Percentiles rank a stretch among this genome's conserved stretches.
phyloP scores from a whole-genome alignment of 2,329 filamentous ascomycete species.

The Epicoccum nigrum region DNA sequence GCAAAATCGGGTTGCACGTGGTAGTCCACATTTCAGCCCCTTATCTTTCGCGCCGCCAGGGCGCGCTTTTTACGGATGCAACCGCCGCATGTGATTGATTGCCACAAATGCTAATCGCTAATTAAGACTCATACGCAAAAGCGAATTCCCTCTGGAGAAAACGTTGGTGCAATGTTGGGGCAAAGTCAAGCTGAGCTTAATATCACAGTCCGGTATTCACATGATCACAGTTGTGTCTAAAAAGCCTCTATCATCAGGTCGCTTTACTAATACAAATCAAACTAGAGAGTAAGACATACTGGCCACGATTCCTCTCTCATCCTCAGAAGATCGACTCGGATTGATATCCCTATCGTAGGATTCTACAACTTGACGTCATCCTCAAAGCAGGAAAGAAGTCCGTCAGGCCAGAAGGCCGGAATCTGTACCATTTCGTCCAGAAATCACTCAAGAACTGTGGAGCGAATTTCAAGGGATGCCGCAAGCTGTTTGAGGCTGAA shows the following conservation, averaged over 20 bases:
- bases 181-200: no score
- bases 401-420: slow-evolving; percentile 12
- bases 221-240: no score
- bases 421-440: slow-evolving; percentile 1
- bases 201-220: no score
- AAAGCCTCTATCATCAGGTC: not conserved
- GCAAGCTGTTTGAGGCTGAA: slow-evolving; percentile 8
- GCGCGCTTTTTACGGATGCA: not conserved
- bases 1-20: not conserved
- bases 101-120: no score
- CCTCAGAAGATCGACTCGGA: no score
- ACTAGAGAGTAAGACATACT: no score
- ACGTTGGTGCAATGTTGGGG: not conserved
- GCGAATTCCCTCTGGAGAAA: no score
- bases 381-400: slow-evolving; percentile 4
- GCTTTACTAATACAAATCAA: no score
- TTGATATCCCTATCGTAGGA: no score
- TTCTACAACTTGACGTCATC: slow-evolving; percentile 4
- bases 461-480: slow-evolving; percentile 8
- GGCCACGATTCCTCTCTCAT: no score
- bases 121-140: no score
- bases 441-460: slow-evolving; percentile 12
- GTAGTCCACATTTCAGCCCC: not conserved
- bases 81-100: not conserved
- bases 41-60: not conserved